These are phyloP conservation scores for Globisporangium nagaii DNA, from an alignment of 352 stramenopile species.

Conservation along the genomic window DNA sequence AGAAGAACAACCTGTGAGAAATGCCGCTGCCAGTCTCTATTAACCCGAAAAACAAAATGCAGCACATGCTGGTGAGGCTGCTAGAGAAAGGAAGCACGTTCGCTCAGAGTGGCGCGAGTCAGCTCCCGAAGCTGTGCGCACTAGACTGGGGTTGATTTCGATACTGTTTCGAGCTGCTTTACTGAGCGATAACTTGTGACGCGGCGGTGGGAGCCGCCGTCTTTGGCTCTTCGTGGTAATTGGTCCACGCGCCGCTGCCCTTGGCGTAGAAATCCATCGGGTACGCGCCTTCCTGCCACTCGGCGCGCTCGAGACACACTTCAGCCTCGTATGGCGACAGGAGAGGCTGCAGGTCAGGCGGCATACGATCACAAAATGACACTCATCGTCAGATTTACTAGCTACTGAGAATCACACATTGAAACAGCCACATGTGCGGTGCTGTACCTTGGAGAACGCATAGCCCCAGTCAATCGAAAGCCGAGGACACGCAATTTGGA, in stretches of 20 bases:
- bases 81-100: no score
- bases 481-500: constrained; percentile 98
- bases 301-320: constrained; percentile 89
- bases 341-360: constrained; percentile 65
- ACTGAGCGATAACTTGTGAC: constrained; percentile 1
- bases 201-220: constrained; percentile 6
- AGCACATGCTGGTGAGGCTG: no score
- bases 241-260: constrained; percentile 94
- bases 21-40: no score
- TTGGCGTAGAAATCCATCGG: constrained; percentile 99
- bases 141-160: no score
- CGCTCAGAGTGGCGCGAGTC: no score
- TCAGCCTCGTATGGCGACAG: constrained; percentile 97
- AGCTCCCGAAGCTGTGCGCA: no score
- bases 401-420: neutral
- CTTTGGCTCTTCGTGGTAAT: constrained; percentile 85
- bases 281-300: constrained; percentile 90
- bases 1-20: no score
- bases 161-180: neutral
- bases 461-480: constrained; percentile 99
- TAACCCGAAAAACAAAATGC: no score
- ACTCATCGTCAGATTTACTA: neutral
- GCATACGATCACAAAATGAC: neutral
- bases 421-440: neutral
- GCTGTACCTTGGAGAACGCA: constrained; percentile 85